These are phyloP conservation scores for Suillus spraguei DNA, from an alignment of 768 basidiomycete species.

Conservation along the genomic window DNA sequence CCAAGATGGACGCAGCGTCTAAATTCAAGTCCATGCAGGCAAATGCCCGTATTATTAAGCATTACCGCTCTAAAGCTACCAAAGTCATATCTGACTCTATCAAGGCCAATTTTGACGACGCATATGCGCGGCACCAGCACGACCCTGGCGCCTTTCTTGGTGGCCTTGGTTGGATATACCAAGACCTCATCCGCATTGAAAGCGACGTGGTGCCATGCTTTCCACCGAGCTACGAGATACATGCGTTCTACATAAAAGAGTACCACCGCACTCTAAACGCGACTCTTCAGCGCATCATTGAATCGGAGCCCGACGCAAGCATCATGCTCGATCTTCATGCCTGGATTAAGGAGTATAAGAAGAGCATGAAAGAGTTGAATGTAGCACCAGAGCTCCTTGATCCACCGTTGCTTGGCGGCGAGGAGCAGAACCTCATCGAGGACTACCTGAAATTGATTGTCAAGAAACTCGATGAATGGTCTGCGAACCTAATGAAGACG, in stretches of 20 bases:
- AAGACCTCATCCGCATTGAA: slow-evolving; percentile 93
- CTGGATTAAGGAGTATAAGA: slow-evolving; percentile 96
- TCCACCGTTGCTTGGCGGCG: slow-evolving; percentile 92
- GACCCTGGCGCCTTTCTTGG: slow-evolving; percentile 77
- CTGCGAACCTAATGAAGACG: slow-evolving; percentile 88
- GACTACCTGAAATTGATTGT: slow-evolving; percentile 94
- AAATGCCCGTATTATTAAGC: slow-evolving; percentile 90
- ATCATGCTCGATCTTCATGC: slow-evolving; percentile 83
- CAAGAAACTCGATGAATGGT: slow-evolving; percentile 97
- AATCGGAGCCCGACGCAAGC: slow-evolving; percentile 83
- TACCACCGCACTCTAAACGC: slow-evolving; percentile 87
- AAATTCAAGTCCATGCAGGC: slow-evolving; percentile 95
- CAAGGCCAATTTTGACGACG: slow-evolving; percentile 66
- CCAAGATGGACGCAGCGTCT: slow-evolving; percentile 89
- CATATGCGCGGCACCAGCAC: slow-evolving; percentile 61
- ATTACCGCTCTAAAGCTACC: slow-evolving; percentile 89
- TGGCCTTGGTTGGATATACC: slow-evolving; percentile 86
- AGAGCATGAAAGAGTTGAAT: slow-evolving; percentile 92
- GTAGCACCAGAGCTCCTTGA: slow-evolving; percentile 80
- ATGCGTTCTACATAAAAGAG: slow-evolving; percentile 78
- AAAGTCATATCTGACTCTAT: slow-evolving; percentile 82
- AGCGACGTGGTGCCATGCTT: slow-evolving; percentile 89
- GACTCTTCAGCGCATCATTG: slow-evolving; percentile 69
- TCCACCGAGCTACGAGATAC: slow-evolving; percentile 90
- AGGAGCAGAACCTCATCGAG: slow-evolving; percentile 91